Evolutionary conservation across 169 alveolate genomes (phyloP), one percentile per base, ranked within the genome.

Genomic region (Plasmodium yoelii): DNA sequence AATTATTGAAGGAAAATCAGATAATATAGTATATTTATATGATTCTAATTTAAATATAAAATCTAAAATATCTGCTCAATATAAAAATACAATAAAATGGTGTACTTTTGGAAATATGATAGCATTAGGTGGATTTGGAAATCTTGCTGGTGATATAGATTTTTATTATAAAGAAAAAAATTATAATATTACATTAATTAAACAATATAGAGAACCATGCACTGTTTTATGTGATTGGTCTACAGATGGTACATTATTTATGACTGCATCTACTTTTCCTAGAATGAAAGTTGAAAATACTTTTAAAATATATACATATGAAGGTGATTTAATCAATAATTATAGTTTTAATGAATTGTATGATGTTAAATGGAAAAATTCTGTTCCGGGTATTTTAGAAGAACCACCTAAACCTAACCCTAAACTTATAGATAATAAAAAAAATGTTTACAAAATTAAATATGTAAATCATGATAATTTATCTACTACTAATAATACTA

Each of bases 141-240:
- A 94, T 57, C 42, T 94, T 15, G 96, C 96, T 1, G 96, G 96
- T 12, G 95, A 94, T 69, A 88, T 94, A 12, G 73, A 87, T 42
- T 92, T 94, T 86, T 94, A 93, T 92, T 80, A 65, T 26, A 80
- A 80, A 80, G 90, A 80, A 46, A 56, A 68, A 39, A 56, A 72
- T 56, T 64, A 94, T 75, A 72, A 88, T 42, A 90, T 92, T 7
- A 92, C 88, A 22, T 26, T 92, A 49, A 86, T 86, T 8, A 72
- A 86, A 22, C 64, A 86, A 47, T 86, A 73, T 44, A 94, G 93
- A 53, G 96, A 94, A 53, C 93, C 96, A 6, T 94, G 96, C 39
- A 94, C 96, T 6, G 96, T 94, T 0, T 15, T 94, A 1, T 94
- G 94, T 59, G 95, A 94, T 26, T 94, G 96, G 96, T 94, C 96